Evolutionary conservation across 139 green algal species (phyloP).

Genomic region (Micractinium sp.): DNA sequence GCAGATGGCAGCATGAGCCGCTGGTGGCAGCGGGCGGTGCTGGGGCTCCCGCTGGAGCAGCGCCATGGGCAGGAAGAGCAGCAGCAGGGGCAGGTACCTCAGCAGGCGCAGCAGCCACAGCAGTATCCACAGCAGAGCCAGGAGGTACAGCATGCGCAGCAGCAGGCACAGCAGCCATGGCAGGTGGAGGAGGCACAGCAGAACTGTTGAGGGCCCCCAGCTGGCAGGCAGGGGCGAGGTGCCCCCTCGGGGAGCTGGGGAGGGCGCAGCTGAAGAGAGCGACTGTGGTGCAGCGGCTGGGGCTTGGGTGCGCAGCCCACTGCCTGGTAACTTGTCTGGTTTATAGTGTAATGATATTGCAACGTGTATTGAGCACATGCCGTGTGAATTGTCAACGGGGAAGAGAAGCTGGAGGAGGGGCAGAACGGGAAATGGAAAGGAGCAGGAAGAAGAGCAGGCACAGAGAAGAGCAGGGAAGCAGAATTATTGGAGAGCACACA

Average conservation of each 20-base stretch:
- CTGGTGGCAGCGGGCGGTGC: conserved; percentile 1
- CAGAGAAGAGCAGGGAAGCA: neutral
- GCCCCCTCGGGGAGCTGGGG: neutral
- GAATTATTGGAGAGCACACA: too few relatives aligned
- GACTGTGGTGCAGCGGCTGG: too few relatives aligned
- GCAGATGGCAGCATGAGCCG: neutral
- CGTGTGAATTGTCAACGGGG: neutral
- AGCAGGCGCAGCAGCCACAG: neutral
- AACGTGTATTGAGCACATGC: neutral
- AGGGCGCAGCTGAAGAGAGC: too few relatives aligned
- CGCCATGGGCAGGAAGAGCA: neutral
- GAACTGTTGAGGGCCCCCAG: neutral
- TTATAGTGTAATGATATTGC: neutral
- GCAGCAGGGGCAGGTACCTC: neutral
- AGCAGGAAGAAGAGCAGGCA: neutral
- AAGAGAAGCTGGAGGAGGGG: neutral
- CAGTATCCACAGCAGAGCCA: neutral
- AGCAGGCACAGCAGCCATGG: neutral
- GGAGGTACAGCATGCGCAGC: neutral
- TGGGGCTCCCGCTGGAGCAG: neutral
- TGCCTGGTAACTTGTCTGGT: too few relatives aligned
- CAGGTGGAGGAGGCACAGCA: neutral
- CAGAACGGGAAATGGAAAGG: neutral
- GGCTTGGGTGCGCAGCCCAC: too few relatives aligned
- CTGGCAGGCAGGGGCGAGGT: neutral